Evolutionary conservation across 169 alveolate genomes (phyloP), one percentile per base, ranked within the genome.

Genomic region (Cryptosporidium viatorum): DNA sequence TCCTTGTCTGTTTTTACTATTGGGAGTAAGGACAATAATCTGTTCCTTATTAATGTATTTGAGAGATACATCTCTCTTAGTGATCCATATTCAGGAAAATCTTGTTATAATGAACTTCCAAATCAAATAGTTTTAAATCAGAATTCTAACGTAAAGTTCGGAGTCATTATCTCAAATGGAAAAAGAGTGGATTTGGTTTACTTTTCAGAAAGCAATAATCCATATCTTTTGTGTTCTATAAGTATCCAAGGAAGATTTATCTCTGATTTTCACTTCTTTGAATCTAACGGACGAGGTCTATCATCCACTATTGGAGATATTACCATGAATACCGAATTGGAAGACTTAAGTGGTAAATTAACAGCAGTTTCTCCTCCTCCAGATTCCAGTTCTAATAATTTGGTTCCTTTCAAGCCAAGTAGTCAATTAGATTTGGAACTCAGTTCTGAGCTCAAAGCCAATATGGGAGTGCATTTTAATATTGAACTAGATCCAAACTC

Each of bases 31-130:
- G 62, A 73, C 50, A 45, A 80, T 18, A 80, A 62, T 21, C 58
- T 59, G 4, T 62, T 62, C 31, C 21, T 80, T 10, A 80, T 80
- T 21, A 80, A 80, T 45, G 65, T 80, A n/a, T 80, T 80, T 62
- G 74, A 33, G 35, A 41, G 35, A 1, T 80, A 80, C n/a, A 41
- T 80, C n/a, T 37, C 87, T 1, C 87, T 80, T 8, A 62, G 35
- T 48, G 75, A 80, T 62, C 69, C 52, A n/a, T 23, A 39, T n/a
- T 62, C 73, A 14, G 87, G 87, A 9, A 29, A n/a, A n/a, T 80
- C 87, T 14, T 80, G 87, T 23, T 80, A 80, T 31, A 80, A 80
- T 45, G 16, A 35, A 12, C 41, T 65, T 29, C 87, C 87, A 18
- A 29, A 62, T 23, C 6, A 65, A 10, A 31, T 3, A 18, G 33